These are phyloP conservation scores for Edaphochlamys debaryana DNA, from an alignment of 139 green algal species.

Conservation along the genomic window DNA sequence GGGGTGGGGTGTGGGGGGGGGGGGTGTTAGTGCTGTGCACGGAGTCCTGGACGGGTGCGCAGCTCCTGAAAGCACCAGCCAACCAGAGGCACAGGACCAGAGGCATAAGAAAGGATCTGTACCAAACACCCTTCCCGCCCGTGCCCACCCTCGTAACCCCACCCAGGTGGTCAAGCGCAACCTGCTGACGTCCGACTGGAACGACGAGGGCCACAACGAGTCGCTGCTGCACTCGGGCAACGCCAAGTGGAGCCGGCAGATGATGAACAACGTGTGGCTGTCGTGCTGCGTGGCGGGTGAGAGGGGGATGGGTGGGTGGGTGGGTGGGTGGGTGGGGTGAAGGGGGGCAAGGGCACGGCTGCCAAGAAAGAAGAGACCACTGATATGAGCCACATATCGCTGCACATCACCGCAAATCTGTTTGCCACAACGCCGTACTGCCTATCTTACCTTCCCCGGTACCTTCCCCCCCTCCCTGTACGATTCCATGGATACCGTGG, in stretches of 20 bases:
- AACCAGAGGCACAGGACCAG: too few relatives aligned
- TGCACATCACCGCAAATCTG: too few relatives aligned
- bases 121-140: neutral
- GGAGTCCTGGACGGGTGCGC: too few relatives aligned
- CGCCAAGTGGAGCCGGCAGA: constrained; percentile 69
- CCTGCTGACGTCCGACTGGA: constrained; percentile 92
- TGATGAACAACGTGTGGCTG: constrained; percentile 81
- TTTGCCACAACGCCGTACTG: too few relatives aligned
- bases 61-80: too few relatives aligned
- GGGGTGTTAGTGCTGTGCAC: too few relatives aligned
- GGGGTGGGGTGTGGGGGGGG: too few relatives aligned
- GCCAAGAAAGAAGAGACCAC: too few relatives aligned
- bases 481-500: constrained; percentile 46
- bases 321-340: neutral
- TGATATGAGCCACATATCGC: too few relatives aligned
- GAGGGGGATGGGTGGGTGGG: neutral
- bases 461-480: too few relatives aligned
- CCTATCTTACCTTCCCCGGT: too few relatives aligned
- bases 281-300: constrained; percentile 88
- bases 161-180: constrained; percentile 77
- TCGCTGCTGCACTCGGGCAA: constrained; percentile 76
- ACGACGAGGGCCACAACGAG: constrained; percentile 89
- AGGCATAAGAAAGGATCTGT: too few relatives aligned
- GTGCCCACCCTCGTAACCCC: neutral
- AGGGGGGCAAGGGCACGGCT: neutral